Evolutionary conservation across 352 stramenopile species (phyloP).

Genomic region (Phytophthora crassamura): DNA sequence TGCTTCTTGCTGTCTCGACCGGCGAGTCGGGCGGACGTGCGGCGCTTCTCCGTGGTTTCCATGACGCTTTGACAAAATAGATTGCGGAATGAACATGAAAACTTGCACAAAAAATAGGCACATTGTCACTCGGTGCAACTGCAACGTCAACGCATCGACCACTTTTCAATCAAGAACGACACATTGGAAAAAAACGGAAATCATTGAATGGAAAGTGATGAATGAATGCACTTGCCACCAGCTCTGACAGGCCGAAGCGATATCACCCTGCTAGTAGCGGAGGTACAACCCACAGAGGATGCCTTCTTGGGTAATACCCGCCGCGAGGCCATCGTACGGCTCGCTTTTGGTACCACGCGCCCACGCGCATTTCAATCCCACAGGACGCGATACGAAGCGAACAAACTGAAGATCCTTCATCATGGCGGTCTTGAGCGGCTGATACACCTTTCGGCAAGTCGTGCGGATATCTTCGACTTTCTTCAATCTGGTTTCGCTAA

Average conservation of each 20-base stretch:
- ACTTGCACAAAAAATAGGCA: no score
- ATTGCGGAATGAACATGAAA: neutral
- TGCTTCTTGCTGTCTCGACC: constrained; percentile 21
- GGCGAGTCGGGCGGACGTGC: neutral
- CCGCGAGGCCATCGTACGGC: neutral
- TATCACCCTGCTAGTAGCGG: neutral
- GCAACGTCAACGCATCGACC: no score
- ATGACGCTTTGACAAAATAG: constrained; percentile 3
- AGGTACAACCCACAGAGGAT: no score
- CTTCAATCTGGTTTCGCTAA: neutral
- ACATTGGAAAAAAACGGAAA: no score
- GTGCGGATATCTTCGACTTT: neutral
- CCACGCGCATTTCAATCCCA: neutral
- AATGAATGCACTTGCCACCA: no score
- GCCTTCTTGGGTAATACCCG: neutral
- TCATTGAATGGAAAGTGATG: no score
- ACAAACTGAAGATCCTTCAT: neutral
- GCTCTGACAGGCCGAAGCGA: no score
- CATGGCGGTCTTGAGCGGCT: constrained; percentile 6
- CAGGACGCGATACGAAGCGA: constrained; percentile 1
- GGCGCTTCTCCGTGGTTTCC: neutral
- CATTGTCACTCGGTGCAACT: no score
- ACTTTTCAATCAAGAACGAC: no score
- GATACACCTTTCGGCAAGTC: constrained; percentile 5
- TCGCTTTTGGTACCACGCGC: neutral